Evolutionary conservation across 192 early-diverging fungal species (phyloP).

Genomic region (Rhizophagus clarus): DNA sequence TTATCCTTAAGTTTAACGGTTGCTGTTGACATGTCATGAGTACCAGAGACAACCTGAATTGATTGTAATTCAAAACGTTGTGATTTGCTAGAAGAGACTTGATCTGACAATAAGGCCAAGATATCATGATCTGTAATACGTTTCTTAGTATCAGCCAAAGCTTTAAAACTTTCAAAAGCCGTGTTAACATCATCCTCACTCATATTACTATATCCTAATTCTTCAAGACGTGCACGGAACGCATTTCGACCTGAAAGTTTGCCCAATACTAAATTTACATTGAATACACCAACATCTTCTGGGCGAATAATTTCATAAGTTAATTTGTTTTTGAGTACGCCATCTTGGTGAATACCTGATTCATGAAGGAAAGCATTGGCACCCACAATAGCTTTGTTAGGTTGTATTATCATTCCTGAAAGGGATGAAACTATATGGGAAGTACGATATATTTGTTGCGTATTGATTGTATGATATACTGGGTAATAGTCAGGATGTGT

Average conservation of each 20-base stretch:
- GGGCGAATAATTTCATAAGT: constrained; percentile 98
- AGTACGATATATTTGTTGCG: constrained; percentile 79
- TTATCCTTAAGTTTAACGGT: constrained; percentile 77
- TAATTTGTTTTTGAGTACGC: constrained; percentile 92
- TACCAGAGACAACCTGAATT: constrained; percentile 82
- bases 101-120: constrained; percentile 81
- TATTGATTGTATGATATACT: constrained; percentile 91
- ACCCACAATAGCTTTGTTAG: constrained; percentile 98
- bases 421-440: constrained; percentile 88
- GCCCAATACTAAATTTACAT: constrained; percentile 85
- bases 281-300: constrained; percentile 86
- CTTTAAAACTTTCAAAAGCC: constrained; percentile 89
- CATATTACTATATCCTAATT: constrained; percentile 73
- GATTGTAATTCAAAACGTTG: constrained; percentile 66
- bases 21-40: constrained; percentile 74
- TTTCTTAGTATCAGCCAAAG: constrained; percentile 91
- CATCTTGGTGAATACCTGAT: constrained; percentile 98
- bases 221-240: constrained; percentile 76
- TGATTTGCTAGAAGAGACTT: constrained; percentile 50
- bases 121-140: constrained; percentile 88
- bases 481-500: constrained; percentile 89
- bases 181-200: constrained; percentile 66
- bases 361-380: constrained; percentile 97
- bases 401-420: constrained; percentile 94
- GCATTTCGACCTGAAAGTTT: constrained; percentile 98